These are phyloP conservation scores for Trypanosoma platydactyli DNA, from an alignment of 208 protist species.

Conservation along the genomic window DNA sequence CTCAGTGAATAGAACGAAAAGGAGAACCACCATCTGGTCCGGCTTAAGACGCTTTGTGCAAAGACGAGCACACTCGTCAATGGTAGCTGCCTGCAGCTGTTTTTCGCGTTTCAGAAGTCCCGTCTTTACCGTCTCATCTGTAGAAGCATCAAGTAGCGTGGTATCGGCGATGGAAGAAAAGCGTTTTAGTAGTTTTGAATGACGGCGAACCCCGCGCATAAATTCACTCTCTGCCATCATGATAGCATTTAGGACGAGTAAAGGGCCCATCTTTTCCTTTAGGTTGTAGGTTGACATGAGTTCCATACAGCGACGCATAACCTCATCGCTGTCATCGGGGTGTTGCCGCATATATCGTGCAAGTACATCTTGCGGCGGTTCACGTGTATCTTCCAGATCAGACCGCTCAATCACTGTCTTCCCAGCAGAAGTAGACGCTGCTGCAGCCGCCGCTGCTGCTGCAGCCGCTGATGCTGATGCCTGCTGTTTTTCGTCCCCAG, in stretches of 20 bases:
- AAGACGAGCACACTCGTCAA: conserved; percentile 57
- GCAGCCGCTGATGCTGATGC: conserved; percentile 25
- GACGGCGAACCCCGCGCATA: conserved; percentile 47
- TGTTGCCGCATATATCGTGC: conserved; percentile 47
- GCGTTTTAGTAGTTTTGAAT: conserved; percentile 58
- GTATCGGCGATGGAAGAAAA: conserved; percentile 61
- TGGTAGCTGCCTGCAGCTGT: conserved; percentile 51
- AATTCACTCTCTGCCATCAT: conserved; percentile 40
- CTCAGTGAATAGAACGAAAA: conserved; percentile 84
- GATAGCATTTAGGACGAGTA: conserved; percentile 54
- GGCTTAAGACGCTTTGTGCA: conserved; percentile 41
- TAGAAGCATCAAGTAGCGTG: conserved; percentile 20
- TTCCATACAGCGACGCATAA: conserved; percentile 49
- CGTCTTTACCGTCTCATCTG: conserved; percentile 61
- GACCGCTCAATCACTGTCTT: conserved; percentile 31
- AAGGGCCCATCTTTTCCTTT: conserved; percentile 50
- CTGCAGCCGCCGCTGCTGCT: conserved; percentile 17
- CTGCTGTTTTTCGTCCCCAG: conserved; percentile 26
- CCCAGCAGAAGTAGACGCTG: conserved; percentile 8
- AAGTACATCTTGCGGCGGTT: conserved; percentile 30
- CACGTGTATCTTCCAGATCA: conserved; percentile 30
- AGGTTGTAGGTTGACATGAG: conserved; percentile 78
- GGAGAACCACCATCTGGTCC: conserved; percentile 49
- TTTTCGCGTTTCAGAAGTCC: conserved; percentile 62
- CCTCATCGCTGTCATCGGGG: conserved; percentile 17